Evolutionary conservation across 352 stramenopile species (phyloP).

Genomic region (Achlya hypogyna): DNA sequence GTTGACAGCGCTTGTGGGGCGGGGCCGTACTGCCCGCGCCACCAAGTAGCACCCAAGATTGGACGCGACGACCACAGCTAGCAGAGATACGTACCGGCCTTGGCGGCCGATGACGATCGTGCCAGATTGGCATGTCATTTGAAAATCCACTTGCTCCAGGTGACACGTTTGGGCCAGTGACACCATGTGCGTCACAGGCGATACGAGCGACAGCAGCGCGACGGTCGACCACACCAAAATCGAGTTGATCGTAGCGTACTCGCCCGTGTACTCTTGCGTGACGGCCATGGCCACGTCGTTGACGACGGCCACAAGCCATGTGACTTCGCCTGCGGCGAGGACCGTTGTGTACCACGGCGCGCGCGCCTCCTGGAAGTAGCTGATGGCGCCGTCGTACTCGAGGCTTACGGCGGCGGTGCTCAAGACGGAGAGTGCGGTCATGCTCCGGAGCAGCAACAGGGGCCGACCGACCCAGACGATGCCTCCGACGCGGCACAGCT

Average conservation of each 20-base stretch:
- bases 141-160: not conserved
- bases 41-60: not conserved
- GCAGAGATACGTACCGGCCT: not conserved
- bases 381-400: not conserved
- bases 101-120: not conserved
- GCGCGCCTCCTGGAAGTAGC: not conserved
- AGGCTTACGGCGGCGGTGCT: not conserved
- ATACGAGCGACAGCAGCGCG: not conserved
- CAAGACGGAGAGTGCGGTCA: not conserved
- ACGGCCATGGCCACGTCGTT: constrained; percentile 10
- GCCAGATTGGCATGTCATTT: not conserved
- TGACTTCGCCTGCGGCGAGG: constrained; percentile 7
- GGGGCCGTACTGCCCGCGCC: not conserved
- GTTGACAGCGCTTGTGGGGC: not conserved
- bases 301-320: constrained; percentile 13
- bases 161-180: not conserved
- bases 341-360: not conserved
- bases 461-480: constrained; percentile 12
- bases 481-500: not conserved
- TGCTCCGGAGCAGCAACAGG: not conserved
- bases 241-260: not conserved
- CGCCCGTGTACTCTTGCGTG: constrained; percentile 11
- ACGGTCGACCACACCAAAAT: not conserved
- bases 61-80: not conserved
- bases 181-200: not conserved